These are phyloP conservation scores for Cylindrodendrum hubeiense DNA, from an alignment of 2,329 filamentous ascomycete species.

Conservation along the genomic window DNA sequence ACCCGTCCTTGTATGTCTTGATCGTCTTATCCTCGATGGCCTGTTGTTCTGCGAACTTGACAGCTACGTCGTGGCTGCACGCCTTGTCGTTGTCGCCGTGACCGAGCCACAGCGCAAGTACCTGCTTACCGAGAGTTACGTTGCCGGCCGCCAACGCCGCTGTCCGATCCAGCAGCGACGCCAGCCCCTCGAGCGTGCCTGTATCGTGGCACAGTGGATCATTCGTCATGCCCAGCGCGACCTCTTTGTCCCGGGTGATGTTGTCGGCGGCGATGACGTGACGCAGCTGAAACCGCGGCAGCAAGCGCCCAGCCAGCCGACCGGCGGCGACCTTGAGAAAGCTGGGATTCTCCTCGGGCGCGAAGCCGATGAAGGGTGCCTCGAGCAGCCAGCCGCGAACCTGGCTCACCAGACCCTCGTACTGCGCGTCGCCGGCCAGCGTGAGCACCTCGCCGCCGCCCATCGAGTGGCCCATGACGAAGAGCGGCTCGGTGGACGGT, in stretches of 20 bases:
- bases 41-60: slow-evolving; percentile 71
- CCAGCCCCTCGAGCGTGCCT: slow-evolving; percentile 85
- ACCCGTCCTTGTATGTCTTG: slow-evolving; percentile 81
- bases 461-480: slow-evolving; percentile 93
- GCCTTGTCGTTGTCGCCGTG: slow-evolving; percentile 83
- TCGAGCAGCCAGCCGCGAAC: slow-evolving; percentile 82
- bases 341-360: slow-evolving; percentile 73
- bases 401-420: slow-evolving; percentile 66
- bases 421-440: slow-evolving; percentile 62
- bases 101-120: slow-evolving; percentile 76
- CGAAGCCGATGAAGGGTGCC: slow-evolving; percentile 82
- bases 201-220: slow-evolving; percentile 85
- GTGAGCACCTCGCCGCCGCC: slow-evolving; percentile 83
- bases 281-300: slow-evolving; percentile 76
- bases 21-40: slow-evolving; percentile 76
- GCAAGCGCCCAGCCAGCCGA: slow-evolving; percentile 73
- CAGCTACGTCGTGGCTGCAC: slow-evolving; percentile 74
- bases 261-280: slow-evolving; percentile 74
- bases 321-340: slow-evolving; percentile 74
- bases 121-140: slow-evolving; percentile 62
- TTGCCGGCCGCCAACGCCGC: slow-evolving; percentile 68
- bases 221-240: slow-evolving; percentile 69
- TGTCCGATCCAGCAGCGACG: slow-evolving; percentile 82
- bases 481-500: slow-evolving; percentile 71
- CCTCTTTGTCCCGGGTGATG: slow-evolving; percentile 75